A percentile compares a stretch with the other conserved stretches of the same genome.
These are phyloP conservation scores for Geotrichum candidum DNA, from an alignment of 1,139 yeast genomes.

Conservation along the genomic window DNA sequence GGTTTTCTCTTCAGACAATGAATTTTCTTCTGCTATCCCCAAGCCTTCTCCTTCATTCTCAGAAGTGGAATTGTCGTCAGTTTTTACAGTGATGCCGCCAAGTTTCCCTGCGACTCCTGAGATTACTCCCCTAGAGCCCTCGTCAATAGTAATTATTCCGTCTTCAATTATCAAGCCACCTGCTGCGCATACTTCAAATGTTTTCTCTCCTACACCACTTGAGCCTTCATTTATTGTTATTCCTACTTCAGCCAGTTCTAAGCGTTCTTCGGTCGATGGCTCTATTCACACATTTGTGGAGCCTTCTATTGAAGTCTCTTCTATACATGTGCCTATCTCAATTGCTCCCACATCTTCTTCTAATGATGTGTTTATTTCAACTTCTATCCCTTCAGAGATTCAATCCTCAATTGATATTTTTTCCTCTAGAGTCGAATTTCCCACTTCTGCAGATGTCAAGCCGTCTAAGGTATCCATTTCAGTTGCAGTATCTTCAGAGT, in stretches of 20 bases:
- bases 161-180: neutral
- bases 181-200: neutral
- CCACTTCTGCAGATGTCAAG: too few species aligned
- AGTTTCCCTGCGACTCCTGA: neutral
- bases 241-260: neutral
- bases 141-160: neutral
- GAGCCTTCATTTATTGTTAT: neutral
- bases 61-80: neutral
- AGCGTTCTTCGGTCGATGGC: neutral
- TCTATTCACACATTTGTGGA: neutral
- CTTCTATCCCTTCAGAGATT: too few species aligned
- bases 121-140: neutral
- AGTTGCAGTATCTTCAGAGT: neutral
- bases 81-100: neutral
- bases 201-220: too few species aligned
- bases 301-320: neutral
- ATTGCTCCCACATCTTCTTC: neutral
- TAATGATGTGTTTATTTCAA: too few species aligned
- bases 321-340: neutral
- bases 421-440: too few species aligned
- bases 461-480: too few species aligned
- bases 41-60: neutral
- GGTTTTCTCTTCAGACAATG: neutral
- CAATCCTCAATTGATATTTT: too few species aligned
- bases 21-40: neutral